Conservation (phyloP, 164 flowering plant species). For the Cinnamomum chago region DNA sequence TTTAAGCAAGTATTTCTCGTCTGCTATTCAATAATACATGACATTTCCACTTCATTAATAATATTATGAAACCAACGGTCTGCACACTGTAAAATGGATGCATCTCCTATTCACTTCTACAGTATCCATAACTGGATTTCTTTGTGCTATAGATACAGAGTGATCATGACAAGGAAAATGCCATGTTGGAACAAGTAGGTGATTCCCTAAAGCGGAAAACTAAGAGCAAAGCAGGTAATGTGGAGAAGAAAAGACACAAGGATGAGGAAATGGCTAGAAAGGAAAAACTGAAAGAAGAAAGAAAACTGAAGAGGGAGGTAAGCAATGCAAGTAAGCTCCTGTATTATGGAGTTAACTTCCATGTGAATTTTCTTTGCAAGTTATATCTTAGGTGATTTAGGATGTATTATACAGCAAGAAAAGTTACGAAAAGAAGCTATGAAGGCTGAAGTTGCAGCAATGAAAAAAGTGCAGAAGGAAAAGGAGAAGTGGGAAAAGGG, state of each 20-base stretch:
- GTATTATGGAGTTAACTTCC: background rate
- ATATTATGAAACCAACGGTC: too few relatives aligned
- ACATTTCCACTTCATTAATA: too few relatives aligned
- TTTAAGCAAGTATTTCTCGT: too few relatives aligned
- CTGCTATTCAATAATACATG: too few relatives aligned
- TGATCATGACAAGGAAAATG: constrained; percentile 25
- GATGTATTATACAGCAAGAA: constrained; percentile 51
- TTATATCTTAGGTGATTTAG: constrained; percentile 4
- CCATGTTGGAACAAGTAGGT: constrained; percentile 21
- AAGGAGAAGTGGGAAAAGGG: constrained; percentile 88
- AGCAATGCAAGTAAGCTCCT: constrained; percentile 10
- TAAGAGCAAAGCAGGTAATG: constrained; percentile 12
- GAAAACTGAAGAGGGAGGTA: constrained; percentile 62
- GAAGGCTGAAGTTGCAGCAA: constrained; percentile 76
- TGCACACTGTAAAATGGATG: too few relatives aligned
- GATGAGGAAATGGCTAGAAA: constrained; percentile 33
- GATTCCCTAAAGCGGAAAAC: constrained; percentile 16
- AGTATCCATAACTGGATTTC: background rate
- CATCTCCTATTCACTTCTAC: background rate
- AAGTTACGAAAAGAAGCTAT: constrained; percentile 64
- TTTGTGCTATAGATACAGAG: constrained; percentile 19
- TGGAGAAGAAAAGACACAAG: constrained; percentile 19
- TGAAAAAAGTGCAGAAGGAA: constrained; percentile 67
- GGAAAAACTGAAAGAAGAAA: constrained; percentile 56
- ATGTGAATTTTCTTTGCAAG: background rate